These are phyloP conservation scores for Teunomyces kruisii DNA, from an alignment of 805 yeast species.

Conservation along the genomic window DNA sequence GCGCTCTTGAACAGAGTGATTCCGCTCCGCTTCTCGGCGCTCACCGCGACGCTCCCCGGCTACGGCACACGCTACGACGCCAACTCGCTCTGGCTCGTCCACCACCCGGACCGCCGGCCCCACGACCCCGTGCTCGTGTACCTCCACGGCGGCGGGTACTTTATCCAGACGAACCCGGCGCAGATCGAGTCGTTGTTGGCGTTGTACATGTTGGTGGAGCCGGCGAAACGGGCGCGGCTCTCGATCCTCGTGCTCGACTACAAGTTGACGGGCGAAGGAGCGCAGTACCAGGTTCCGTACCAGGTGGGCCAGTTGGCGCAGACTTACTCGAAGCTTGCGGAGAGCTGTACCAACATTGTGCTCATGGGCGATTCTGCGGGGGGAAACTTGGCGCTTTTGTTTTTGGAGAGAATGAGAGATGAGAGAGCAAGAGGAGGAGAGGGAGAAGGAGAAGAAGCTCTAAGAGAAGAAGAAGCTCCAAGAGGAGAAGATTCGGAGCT, in stretches of 20 bases:
- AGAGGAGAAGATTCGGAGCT: too few species aligned
- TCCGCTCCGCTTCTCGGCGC: not conserved
- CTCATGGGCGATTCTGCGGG: slow-evolving; percentile 46
- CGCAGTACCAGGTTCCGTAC: slow-evolving; percentile 23
- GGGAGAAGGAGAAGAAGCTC: too few species aligned
- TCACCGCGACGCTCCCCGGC: slow-evolving; percentile 18
- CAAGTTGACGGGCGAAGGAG: slow-evolving; percentile 26
- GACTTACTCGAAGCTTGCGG: slow-evolving; percentile 22
- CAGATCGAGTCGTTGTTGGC: slow-evolving; percentile 32
- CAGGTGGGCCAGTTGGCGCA: slow-evolving; percentile 31
- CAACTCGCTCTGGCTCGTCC: slow-evolving; percentile 34
- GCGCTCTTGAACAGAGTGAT: slow-evolving; percentile 8
- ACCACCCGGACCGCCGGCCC: slow-evolving; percentile 21
- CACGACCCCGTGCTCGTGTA: slow-evolving; percentile 32
- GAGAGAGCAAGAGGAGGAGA: too few species aligned
- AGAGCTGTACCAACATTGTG: slow-evolving; percentile 22
- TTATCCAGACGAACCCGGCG: slow-evolving; percentile 25
- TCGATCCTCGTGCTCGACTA: slow-evolving; percentile 26
- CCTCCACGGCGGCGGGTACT: slow-evolving; percentile 43
- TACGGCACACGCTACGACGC: slow-evolving; percentile 32
- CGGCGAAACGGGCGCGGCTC: slow-evolving; percentile 15
- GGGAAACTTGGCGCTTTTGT: slow-evolving; percentile 35
- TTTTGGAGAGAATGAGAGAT: slow-evolving; percentile 28
- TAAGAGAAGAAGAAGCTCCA: too few species aligned
- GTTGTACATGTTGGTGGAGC: slow-evolving; percentile 27